Evolutionary conservation across 129 eudicot genomes (phyloP).

Genomic region (Pulicaria dysenterica): DNA sequence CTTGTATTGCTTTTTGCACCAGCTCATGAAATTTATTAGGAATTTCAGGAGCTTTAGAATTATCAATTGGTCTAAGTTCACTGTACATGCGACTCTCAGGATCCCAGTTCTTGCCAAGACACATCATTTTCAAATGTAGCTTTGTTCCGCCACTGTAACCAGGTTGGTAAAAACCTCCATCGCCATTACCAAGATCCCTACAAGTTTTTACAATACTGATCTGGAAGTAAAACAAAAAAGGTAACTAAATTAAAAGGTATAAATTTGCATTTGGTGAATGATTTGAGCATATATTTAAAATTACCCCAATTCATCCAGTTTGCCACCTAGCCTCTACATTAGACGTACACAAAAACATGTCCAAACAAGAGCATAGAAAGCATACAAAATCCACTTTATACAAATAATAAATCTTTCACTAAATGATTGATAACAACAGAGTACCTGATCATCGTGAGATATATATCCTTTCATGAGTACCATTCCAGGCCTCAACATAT

Average conservation of each 20-base stretch:
- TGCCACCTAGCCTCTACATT: no score
- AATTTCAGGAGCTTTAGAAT: slow-evolving; percentile 63
- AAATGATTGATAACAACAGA: background rate
- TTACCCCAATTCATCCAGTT: no score
- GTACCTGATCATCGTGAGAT: slow-evolving; percentile 65
- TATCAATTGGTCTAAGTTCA: slow-evolving; percentile 51
- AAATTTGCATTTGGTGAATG: background rate
- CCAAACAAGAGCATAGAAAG: no score
- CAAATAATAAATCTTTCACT: background rate
- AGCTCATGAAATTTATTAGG: slow-evolving; percentile 54
- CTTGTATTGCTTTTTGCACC: slow-evolving; percentile 57
- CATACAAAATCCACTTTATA: background rate
- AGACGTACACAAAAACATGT: no score
- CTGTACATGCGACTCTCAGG: slow-evolving; percentile 50
- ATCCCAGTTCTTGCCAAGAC: slow-evolving; percentile 94
- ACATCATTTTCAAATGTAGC: slow-evolving; percentile 74
- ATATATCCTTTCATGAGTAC: slow-evolving; percentile 63
- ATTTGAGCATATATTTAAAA: no score
- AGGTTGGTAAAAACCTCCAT: slow-evolving; percentile 86
- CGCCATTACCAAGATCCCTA: slow-evolving; percentile 57
- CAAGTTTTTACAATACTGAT: slow-evolving; percentile 54
- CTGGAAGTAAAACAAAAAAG: slow-evolving; percentile 32
- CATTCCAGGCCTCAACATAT: slow-evolving; percentile 71
- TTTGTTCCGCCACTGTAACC: slow-evolving; percentile 55
- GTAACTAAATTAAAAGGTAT: background rate